Evolutionary conservation across 1,284 basidiomycete species (phyloP).

Genomic region (Rhodotorula sp.): DNA sequence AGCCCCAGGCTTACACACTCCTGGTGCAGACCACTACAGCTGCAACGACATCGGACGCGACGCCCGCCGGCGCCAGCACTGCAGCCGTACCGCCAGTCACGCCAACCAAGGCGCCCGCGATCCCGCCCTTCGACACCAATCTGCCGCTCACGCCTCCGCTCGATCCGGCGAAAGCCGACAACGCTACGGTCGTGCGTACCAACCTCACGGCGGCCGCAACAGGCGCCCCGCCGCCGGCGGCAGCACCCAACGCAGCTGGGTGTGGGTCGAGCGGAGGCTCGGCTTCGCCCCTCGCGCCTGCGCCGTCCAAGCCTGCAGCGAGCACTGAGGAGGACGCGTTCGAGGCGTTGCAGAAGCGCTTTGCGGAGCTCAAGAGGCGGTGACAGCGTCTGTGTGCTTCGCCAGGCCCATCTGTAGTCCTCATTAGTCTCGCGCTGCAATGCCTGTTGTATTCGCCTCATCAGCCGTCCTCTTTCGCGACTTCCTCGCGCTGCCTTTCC

Average conservation of each 20-base stretch:
- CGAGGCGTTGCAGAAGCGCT: conserved; percentile 67
- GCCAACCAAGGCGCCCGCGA: conserved; percentile 13
- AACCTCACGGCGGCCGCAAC: conserved; percentile 13
- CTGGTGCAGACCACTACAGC: not conserved
- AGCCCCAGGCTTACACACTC: not conserved
- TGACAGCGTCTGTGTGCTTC: not conserved
- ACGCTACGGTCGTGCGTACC: conserved; percentile 25
- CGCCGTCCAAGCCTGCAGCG: not conserved
- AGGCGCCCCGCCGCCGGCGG: not conserved
- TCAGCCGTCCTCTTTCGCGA: no score
- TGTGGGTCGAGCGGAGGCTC: not conserved
- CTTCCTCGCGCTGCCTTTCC: no score
- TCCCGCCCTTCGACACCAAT: conserved; percentile 29
- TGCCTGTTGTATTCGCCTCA: no score
- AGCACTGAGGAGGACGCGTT: conserved; percentile 64
- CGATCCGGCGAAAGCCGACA: conserved; percentile 20
- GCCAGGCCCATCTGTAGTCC: no score
- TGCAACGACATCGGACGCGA: not conserved
- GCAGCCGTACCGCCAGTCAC: conserved; percentile 11
- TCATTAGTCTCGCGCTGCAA: no score
- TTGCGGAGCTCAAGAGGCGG: conserved; percentile 66
- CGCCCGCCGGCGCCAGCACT: not conserved
- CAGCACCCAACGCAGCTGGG: not conserved
- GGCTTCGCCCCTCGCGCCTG: not conserved
- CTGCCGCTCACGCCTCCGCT: conserved; percentile 33